Percentiles rank a stretch among this genome's conserved stretches.
Conservation (phyloP, 2,329 filamentous ascomycete species). For the Kalmusia sp. region DNA sequence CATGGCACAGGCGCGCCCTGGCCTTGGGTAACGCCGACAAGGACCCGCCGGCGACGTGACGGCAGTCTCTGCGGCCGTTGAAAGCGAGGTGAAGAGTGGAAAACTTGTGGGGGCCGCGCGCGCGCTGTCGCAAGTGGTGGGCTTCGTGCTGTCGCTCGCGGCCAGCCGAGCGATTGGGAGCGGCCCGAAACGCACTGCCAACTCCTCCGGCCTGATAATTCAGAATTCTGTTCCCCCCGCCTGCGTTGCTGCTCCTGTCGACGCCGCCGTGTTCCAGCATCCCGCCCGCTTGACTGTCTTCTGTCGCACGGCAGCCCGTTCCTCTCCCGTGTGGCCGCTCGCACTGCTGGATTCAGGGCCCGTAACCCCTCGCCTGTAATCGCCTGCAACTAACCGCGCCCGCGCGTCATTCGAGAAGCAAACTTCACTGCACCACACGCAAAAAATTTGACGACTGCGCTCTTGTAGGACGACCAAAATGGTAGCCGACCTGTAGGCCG, state of each 20-base stretch:
- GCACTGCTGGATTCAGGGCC: conserved; percentile 25
- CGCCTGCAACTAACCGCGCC: conserved; percentile 30
- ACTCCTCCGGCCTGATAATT: conserved; percentile 4
- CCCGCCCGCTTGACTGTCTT: conserved; percentile 15
- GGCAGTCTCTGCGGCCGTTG: background rate
- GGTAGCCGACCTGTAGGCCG: conserved; percentile 41
- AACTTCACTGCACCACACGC: conserved; percentile 34
- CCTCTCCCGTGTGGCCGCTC: conserved; percentile 27
- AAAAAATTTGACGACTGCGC: conserved; percentile 27
- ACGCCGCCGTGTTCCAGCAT: conserved; percentile 13
- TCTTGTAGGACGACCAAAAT: conserved; percentile 32
- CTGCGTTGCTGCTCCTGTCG: conserved; percentile 3
- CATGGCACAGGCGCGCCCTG: background rate
- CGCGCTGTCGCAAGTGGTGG: no score
- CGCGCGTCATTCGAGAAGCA: conserved; percentile 41
- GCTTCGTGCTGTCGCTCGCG: background rate
- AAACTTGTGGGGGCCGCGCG: background rate
- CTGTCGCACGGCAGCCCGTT: conserved; percentile 36
- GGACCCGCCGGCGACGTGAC: background rate
- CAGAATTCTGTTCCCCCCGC: conserved; percentile 7
- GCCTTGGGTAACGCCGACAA: background rate
- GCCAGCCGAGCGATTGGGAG: conserved; percentile 7
- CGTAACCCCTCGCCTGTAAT: conserved; percentile 27
- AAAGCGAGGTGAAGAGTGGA: conserved; percentile 5
- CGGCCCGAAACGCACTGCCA: conserved; percentile 1